Evolutionary conservation across 192 early-diverging fungal genomes (phyloP).

Genomic region (Hyaloraphidium curvatum): DNA sequence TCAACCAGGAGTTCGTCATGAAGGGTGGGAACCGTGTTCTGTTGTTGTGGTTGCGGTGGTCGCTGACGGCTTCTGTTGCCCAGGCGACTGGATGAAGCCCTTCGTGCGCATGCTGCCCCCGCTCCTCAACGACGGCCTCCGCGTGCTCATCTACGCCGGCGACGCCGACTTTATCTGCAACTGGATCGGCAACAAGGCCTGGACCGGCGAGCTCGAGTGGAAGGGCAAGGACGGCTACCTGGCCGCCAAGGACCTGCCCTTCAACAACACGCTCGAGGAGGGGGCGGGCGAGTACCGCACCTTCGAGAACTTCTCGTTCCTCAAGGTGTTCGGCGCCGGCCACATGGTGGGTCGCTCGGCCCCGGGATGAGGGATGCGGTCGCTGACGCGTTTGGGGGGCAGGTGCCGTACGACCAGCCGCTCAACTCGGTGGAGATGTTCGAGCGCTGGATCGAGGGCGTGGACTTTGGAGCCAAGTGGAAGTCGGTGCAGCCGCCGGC

Average conservation of each 20-base stretch:
- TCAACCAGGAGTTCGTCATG: slow-evolving; percentile 55
- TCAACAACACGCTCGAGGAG: slow-evolving; percentile 37
- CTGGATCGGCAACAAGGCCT: slow-evolving; percentile 74
- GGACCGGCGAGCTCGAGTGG: slow-evolving; percentile 75
- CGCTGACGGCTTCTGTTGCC: background rate
- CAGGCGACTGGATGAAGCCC: slow-evolving; percentile 6
- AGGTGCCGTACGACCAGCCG: slow-evolving; percentile 23
- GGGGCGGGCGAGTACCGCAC: slow-evolving; percentile 45
- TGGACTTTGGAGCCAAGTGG: too few relatives aligned
- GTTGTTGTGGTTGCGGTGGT: background rate
- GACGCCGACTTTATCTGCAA: slow-evolving; percentile 91
- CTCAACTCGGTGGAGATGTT: slow-evolving; percentile 15
- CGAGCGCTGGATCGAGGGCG: slow-evolving; percentile 8
- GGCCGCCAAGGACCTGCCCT: slow-evolving; percentile 41
- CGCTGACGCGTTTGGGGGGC: background rate
- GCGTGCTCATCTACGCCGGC: slow-evolving; percentile 76
- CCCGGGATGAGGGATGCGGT: background rate
- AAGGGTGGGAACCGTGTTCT: too few relatives aligned
- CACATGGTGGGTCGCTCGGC: slow-evolving; percentile 38
- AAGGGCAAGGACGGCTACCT: slow-evolving; percentile 47
- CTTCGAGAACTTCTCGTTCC: slow-evolving; percentile 56
- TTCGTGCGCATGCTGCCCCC: slow-evolving; percentile 21
- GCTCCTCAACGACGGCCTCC: slow-evolving; percentile 59
- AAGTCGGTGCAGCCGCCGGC: too few relatives aligned
- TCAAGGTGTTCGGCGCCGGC: slow-evolving; percentile 70